Evolutionary conservation across 306 rosid species (phyloP).

Genomic region (Corylus heterophylla): DNA sequence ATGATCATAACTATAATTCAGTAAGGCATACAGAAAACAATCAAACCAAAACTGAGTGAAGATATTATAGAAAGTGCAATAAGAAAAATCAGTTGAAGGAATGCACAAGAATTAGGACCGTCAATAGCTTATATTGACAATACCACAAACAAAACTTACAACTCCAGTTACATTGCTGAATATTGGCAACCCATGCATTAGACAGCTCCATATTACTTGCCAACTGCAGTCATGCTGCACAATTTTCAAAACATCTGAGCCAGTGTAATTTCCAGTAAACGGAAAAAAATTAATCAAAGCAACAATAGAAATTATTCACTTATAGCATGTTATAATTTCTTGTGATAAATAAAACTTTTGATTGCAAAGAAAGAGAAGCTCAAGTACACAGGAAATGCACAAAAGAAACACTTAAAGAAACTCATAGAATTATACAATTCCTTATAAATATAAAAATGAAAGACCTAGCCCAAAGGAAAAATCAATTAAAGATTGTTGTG

Average conservation of each 20-base stretch:
- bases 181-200: slow-evolving; percentile 77
- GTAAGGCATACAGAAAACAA: background rate
- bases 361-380: background rate
- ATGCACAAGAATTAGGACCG: background rate
- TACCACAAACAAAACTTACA: slow-evolving; percentile 51
- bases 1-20: background rate
- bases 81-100: background rate
- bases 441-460: background rate
- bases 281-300: background rate
- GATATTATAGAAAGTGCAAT: background rate
- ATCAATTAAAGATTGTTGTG: slow-evolving; percentile 16
- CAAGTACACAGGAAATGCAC: background rate
- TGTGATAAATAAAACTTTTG: background rate
- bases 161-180: slow-evolving; percentile 68
- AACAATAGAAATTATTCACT: background rate
- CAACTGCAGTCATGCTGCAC: slow-evolving; percentile 71
- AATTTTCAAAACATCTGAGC: slow-evolving; percentile 27
- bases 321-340: background rate
- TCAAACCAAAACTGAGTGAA: background rate
- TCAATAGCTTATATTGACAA: background rate
- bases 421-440: background rate
- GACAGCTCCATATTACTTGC: slow-evolving; percentile 73
- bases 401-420: background rate
- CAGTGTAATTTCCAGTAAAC: slow-evolving; percentile 18
- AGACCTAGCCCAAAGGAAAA: slow-evolving; percentile 5